Evolutionary conservation across 139 green algal genomes (phyloP), one percentile per base, ranked within the genome.

Genomic region (Astrephomene gubernaculifera): DNA sequence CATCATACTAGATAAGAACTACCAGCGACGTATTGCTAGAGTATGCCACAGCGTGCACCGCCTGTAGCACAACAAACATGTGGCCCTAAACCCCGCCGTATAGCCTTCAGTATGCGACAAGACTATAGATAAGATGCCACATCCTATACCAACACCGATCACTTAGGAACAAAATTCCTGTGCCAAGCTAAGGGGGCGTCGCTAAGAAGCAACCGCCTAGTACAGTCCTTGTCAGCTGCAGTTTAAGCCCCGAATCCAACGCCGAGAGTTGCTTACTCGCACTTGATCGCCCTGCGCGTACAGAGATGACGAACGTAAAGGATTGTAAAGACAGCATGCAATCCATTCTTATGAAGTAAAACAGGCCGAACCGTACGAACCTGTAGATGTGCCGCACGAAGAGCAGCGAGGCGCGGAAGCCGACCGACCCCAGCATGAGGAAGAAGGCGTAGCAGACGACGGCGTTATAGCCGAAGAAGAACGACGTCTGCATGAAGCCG

Each of bases 391-490:
- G 87, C 10, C 90, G 82, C 52, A 97, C 93, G 86, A 98, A 98
- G 33, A 92, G 82, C 35, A 95, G 90, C n/a, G 88, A 94, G 7
- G 94, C 91, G 1, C 89, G 57, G 85, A 92, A 97, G 63, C 95
- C 95, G 6, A 98, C 89, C 27, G 85, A 91, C 69, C 95, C 95
- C 8, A 98, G 91, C 94, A 98, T 96, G 21, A 98, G 89, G 89
- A 97, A 96, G 82, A 97, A 95, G 33, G 90, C 94, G 79, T 95
- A 97, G 90, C 92, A 96, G 4, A 95, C 91, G 2, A 95, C 71
- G 0, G 88, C 92, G 71, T 94, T 96, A 89, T 97, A 98, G 39
- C 94, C 93, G 70, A 97, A 97, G 90, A 94, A 97, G 86, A 96
- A 97, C 64, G 74, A 91, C 1, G 92, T 94, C 89, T 97, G 93